Evolutionary conservation across 139 green algal species (phyloP), one percentile per base, ranked within the genome.

Genomic region (Chlorella sp.): DNA sequence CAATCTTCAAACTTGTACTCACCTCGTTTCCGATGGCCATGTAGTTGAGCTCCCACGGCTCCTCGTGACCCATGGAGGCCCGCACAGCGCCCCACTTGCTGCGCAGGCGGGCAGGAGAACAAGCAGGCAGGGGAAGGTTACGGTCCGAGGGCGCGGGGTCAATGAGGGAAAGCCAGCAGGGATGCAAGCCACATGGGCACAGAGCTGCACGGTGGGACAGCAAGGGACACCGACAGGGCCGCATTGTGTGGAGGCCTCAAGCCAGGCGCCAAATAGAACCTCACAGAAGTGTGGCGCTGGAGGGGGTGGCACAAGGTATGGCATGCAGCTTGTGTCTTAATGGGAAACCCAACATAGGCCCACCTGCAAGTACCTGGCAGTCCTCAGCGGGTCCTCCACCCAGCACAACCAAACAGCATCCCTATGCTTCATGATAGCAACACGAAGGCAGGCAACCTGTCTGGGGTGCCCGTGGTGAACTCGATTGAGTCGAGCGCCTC

Each of bases 21-120:
- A 69, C 92, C 93, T 97, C 95, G 78, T 97, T 97, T 66, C 95
- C 95, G 32, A 97, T 93, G 83, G 92, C 93, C 79, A 97, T 73
- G 79, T 95, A 94, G 34, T 87, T 93, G 42, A 97, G 88, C 24
- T 87, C 26, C 91, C 95, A 97, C 40, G 95, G 95, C 60, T 95
- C 81, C 22, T 48, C n/a, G 34, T 88, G 93, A 0, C 95, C 95
- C 95, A 97, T 97, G 18, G 57, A 61, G 22, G 95, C 91, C 0
- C 95, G 85, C 85, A 94, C n/a, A 0, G 36, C 7, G 37, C 95
- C 95, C 94, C 95, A 97, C 37, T 77, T 86, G 78, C 87, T 86
- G 82, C 82, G n/a, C 81, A 71, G 81, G 30, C 4, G 53, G 53
- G 11, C 3, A 30, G 32, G 21, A 71, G 64, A 5, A 14, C 21